phyloP scores from a whole-genome alignment of 2,329 filamentous ascomycete species.

The Arthrinium phaeospermum region DNA sequence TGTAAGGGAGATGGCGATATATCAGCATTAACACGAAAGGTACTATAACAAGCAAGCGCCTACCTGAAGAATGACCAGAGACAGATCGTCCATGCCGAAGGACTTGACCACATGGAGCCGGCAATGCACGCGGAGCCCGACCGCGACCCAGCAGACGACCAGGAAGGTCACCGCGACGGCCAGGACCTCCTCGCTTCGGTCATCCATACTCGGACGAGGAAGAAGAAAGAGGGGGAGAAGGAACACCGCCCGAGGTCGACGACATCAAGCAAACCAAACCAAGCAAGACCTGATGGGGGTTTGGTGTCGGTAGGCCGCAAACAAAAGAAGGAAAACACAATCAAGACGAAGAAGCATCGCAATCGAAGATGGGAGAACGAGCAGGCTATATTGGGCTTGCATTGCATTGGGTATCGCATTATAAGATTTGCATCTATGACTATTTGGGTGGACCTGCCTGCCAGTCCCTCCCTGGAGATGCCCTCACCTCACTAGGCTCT shows the following conservation, averaged over 20 bases:
- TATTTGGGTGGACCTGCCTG: neutral
- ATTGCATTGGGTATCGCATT: neutral
- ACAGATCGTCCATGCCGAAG: neutral
- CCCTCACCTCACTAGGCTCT: neutral
- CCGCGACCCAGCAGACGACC: neutral
- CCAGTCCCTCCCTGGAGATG: neutral
- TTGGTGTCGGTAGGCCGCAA: neutral
- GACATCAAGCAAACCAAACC: neutral
- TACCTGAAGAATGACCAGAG: neutral
- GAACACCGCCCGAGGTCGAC: neutral
- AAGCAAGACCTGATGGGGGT: too few species aligned
- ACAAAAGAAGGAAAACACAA: neutral
- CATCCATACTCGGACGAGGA: neutral
- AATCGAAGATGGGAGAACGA: neutral
- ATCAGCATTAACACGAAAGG: neutral
- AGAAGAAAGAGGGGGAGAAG: neutral
- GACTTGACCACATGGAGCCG: neutral
- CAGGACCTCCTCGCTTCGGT: conserved; percentile 3
- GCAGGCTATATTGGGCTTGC: neutral
- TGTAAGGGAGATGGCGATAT: neutral
- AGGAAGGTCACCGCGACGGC: conserved; percentile 10
- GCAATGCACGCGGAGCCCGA: conserved; percentile 13
- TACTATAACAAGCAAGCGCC: too few species aligned
- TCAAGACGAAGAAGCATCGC: neutral
- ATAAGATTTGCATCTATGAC: neutral